These are phyloP conservation scores for Colletotrichum sp. DNA, from an alignment of 2,329 filamentous ascomycete species.

Conservation along the genomic window DNA sequence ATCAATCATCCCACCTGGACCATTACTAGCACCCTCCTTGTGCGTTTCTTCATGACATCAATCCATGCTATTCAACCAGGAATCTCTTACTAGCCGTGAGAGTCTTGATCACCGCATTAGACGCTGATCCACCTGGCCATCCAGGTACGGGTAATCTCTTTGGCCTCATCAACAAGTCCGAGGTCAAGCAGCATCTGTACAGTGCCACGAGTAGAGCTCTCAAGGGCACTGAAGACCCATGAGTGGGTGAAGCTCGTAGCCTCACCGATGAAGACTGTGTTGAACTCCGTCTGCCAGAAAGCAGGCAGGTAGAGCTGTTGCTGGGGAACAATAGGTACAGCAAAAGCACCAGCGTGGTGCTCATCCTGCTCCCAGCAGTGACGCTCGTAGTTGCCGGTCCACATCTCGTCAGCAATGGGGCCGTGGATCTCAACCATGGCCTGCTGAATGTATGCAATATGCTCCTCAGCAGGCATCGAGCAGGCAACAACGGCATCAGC, in stretches of 20 bases:
- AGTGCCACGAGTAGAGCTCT: conserved; percentile 60
- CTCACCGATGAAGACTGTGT: conserved; percentile 36
- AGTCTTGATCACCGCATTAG: background rate
- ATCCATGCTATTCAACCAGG: background rate
- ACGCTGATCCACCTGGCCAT: conserved; percentile 61
- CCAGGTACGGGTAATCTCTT: conserved; percentile 59
- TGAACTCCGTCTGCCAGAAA: conserved; percentile 64
- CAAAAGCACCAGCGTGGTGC: conserved; percentile 62
- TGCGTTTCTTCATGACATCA: background rate
- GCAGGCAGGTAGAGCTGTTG: conserved; percentile 65
- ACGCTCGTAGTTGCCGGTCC: conserved; percentile 61
- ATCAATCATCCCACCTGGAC: background rate
- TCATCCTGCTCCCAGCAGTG: conserved; percentile 64
- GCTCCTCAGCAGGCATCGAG: conserved; percentile 53
- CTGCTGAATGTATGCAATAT: conserved; percentile 57
- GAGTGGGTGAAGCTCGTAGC: conserved; percentile 61
- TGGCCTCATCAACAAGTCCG: conserved; percentile 66
- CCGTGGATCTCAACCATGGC: conserved; percentile 63
- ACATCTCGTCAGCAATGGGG: conserved; percentile 48
- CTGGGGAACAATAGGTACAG: conserved; percentile 54
- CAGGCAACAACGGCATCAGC: conserved; percentile 43
- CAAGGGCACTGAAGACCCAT: conserved; percentile 56
- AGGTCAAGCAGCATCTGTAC: conserved; percentile 59
- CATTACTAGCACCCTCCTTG: background rate
- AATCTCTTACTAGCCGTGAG: background rate